Evolutionary conservation across 2,329 filamentous ascomycete genomes (phyloP).

Genomic region (Neopestalotiopsis clavispora): DNA sequence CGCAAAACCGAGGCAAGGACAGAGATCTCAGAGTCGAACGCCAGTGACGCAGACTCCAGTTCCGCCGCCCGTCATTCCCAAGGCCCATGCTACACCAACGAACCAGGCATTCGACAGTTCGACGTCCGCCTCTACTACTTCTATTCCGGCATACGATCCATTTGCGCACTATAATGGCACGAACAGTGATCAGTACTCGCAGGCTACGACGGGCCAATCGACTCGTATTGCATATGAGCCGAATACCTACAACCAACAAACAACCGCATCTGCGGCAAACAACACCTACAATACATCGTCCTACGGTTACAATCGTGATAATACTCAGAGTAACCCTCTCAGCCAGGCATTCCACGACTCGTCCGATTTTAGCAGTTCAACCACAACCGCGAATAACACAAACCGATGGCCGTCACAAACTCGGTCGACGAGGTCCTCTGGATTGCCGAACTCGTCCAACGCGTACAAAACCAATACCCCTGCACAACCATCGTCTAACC

Average conservation of each 20-base stretch:
- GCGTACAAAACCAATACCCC: constrained; percentile 27
- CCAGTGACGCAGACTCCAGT: constrained; percentile 20
- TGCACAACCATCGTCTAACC: constrained; percentile 24
- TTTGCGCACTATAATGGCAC: constrained; percentile 37
- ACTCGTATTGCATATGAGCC: constrained; percentile 33
- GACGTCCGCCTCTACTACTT: constrained; percentile 27
- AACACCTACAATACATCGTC: constrained; percentile 31
- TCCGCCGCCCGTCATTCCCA: constrained; percentile 30
- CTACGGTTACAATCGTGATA: constrained; percentile 33
- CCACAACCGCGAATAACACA: constrained; percentile 15
- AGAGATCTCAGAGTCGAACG: constrained; percentile 31
- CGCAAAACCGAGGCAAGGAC: constrained; percentile 30
- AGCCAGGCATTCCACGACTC: constrained; percentile 30
- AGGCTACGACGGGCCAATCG: constrained; percentile 19
- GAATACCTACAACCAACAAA: constrained; percentile 29
- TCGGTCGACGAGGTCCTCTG: background rate
- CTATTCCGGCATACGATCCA: constrained; percentile 32
- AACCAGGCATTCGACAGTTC: constrained; percentile 32
- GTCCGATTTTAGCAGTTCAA: constrained; percentile 25
- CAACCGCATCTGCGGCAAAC: constrained; percentile 26
- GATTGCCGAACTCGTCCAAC: constrained; percentile 21
- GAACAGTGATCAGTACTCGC: constrained; percentile 24
- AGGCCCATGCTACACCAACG: constrained; percentile 25
- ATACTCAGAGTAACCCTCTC: constrained; percentile 28
- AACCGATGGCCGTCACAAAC: constrained; percentile 29